These are phyloP conservation scores for Edaphochlamys debaryana DNA, from an alignment of 139 green algal genomes.

Conservation along the genomic window DNA sequence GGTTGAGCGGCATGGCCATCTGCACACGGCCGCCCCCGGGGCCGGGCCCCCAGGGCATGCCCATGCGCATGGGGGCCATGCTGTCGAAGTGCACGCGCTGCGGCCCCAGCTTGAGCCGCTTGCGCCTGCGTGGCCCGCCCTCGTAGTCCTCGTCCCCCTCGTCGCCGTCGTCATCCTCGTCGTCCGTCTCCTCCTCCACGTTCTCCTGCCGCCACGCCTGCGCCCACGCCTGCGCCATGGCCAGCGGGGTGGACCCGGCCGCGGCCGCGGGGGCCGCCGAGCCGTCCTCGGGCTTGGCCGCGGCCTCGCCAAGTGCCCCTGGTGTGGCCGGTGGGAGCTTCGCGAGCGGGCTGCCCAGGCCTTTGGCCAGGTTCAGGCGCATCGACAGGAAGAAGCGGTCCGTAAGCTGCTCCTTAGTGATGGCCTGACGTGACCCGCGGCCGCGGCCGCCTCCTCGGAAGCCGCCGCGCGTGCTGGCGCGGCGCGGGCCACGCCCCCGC, in stretches of 20 bases:
- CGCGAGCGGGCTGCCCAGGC: background rate
- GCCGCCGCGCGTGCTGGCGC: background rate
- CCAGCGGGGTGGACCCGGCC: no score
- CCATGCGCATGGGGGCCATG: no score
- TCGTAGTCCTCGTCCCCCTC: conserved; percentile 5
- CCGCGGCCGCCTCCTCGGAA: background rate
- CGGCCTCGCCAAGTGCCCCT: background rate
- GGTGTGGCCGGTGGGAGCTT: background rate
- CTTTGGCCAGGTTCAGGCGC: background rate
- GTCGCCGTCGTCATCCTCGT: background rate
- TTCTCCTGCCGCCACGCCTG: background rate
- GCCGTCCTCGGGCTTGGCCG: background rate
- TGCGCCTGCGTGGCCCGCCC: background rate
- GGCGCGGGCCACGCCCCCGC: background rate
- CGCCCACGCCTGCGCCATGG: background rate
- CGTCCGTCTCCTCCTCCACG: background rate
- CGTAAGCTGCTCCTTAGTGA: background rate
- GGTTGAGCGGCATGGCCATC: conserved; percentile 32
- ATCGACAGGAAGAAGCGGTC: background rate
- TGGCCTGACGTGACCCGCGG: background rate
- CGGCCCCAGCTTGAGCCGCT: background rate
- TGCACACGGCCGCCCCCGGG: conserved; percentile 26
- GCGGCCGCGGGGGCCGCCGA: background rate
- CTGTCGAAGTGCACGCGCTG: background rate
- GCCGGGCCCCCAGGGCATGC: no score